Percentiles rank a stretch among this genome's conserved stretches.
Conservation (phyloP, 176 grass and related monocot species). For the Panicum miliaceum region DNA sequence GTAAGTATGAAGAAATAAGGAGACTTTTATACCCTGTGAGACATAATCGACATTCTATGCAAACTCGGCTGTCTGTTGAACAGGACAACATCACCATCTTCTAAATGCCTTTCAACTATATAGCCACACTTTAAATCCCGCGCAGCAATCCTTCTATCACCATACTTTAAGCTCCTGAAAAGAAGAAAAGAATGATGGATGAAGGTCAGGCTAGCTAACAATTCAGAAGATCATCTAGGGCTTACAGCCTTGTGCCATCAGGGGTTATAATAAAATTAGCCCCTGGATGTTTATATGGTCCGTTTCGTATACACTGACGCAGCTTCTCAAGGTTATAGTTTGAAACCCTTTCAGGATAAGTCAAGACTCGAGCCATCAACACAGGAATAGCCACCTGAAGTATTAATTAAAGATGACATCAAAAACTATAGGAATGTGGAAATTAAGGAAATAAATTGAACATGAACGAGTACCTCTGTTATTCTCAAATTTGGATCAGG, state of each 20-base stretch:
- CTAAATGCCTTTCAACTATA: constrained; percentile 94
- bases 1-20: not conserved
- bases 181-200: constrained; percentile 19
- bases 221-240: constrained; percentile 30
- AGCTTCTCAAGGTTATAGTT: constrained; percentile 89
- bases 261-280: constrained; percentile 76
- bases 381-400: constrained; percentile 88
- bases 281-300: constrained; percentile 90
- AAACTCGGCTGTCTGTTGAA: constrained; percentile 98
- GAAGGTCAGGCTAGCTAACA: constrained; percentile 27
- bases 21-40: constrained; percentile 65
- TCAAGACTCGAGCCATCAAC: constrained; percentile 86
- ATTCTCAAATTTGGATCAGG: constrained; percentile 99
- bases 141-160: constrained; percentile 73
- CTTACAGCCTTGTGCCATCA: constrained; percentile 76
- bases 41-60: constrained; percentile 99
- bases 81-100: constrained; percentile 93
- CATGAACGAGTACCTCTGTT: constrained; percentile 63
- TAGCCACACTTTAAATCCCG: constrained; percentile 86
- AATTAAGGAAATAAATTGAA: constrained; percentile 27
- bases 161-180: constrained; percentile 78
- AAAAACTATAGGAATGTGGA: constrained; percentile 18
- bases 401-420: constrained; percentile 17
- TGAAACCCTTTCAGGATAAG: constrained; percentile 91
- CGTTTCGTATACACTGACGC: constrained; percentile 82